Conservation (phyloP, 2,329 filamentous ascomycete genomes). For the Diaporthe nobilis region DNA sequence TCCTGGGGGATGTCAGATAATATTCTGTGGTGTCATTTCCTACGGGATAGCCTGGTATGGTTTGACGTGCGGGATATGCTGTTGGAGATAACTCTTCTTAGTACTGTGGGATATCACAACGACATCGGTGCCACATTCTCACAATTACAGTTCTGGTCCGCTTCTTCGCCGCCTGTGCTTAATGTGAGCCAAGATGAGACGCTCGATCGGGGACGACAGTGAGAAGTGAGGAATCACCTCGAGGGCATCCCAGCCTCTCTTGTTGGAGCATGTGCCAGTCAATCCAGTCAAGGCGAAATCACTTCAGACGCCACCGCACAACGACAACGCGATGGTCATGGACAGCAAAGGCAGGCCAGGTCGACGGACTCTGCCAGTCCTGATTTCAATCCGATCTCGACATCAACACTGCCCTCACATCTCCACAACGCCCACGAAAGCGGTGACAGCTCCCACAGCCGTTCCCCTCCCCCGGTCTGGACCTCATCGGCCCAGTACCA, state of each 20-base stretch:
- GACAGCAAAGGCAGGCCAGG: neutral
- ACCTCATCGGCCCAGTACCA: neutral
- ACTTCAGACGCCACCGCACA: neutral
- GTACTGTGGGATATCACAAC: neutral
- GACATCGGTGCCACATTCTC: neutral
- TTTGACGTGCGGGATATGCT: neutral
- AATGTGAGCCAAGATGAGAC: neutral
- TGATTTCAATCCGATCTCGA: neutral
- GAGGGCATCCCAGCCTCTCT: neutral
- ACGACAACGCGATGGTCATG: neutral
- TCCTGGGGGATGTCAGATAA: neutral
- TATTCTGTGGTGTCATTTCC: neutral
- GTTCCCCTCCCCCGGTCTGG: neutral
- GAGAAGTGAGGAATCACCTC: conserved; percentile 5
- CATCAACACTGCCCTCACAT: neutral
- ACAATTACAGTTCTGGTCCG: neutral
- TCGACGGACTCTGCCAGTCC: neutral
- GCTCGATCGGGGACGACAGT: neutral
- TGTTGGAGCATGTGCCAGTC: neutral
- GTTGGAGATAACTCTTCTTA: neutral
- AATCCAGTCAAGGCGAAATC: neutral
- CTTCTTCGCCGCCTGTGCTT: no score
- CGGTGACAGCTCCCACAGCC: neutral
- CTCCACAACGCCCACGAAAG: neutral
- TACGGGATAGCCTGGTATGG: neutral